These are phyloP conservation scores for Aspergillus sp. DNA, from an alignment of 2,329 filamentous ascomycete genomes.

Conservation along the genomic window DNA sequence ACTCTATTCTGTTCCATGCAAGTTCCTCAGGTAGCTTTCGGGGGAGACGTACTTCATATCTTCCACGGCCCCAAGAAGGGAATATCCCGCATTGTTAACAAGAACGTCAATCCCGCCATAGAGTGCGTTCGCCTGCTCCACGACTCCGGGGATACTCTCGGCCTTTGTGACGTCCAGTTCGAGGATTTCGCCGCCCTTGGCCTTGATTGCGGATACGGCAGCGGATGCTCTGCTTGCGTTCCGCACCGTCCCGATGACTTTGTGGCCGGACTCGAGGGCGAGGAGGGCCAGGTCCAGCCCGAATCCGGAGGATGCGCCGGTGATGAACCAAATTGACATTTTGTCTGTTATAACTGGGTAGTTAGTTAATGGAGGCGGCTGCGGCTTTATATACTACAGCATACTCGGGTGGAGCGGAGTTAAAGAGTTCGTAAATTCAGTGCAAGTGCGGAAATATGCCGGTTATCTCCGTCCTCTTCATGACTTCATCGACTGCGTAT, in stretches of 20 bases:
- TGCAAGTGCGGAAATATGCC: too few species aligned
- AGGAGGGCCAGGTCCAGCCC: conserved; percentile 47
- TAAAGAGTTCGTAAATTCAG: too few species aligned
- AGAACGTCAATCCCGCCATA: conserved; percentile 15
- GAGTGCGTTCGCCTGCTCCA: neutral
- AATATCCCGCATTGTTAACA: conserved; percentile 20
- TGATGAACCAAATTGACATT: conserved; percentile 53
- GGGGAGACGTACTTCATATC: conserved; percentile 17
- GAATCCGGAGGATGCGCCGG: conserved; percentile 54
- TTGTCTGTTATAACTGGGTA: neutral
- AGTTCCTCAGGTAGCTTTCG: too few species aligned
- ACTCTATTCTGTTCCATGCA: neutral
- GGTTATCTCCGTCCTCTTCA: too few species aligned
- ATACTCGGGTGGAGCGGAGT: too few species aligned
- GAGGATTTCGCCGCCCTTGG: conserved; percentile 10
- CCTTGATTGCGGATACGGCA: conserved; percentile 2
- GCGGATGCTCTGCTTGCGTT: conserved; percentile 24
- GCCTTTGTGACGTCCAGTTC: conserved; percentile 16
- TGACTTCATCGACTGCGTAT: too few species aligned
- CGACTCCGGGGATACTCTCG: neutral
- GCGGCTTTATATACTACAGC: too few species aligned
- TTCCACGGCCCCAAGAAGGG: conserved; percentile 21
- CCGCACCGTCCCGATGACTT: conserved; percentile 54
- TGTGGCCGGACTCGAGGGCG: conserved; percentile 50
- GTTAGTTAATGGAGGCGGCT: neutral